A percentile compares a stretch with the other conserved stretches of the same genome.
Evolutionary conservation across 176 grass and related monocot genomes (phyloP).

Genomic region (Aegilops umbellulata): DNA sequence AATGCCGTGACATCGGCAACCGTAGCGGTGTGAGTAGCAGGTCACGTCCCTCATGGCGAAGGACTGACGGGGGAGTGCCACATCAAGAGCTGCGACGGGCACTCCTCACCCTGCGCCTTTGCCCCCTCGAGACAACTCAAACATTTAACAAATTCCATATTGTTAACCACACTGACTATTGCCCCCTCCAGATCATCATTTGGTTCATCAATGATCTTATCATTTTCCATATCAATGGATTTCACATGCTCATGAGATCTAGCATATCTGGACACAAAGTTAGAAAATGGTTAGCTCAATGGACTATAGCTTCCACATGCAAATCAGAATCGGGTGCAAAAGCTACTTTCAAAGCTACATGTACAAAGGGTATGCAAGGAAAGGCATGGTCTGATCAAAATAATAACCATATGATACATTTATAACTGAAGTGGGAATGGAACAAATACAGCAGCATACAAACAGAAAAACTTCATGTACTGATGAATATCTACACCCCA

Average conservation of each 20-base stretch:
- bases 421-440: neutral
- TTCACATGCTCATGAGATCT: conserved; percentile 75
- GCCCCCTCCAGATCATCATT: neutral
- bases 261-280: conserved; percentile 54
- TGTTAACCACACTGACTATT: neutral
- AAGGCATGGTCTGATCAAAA: neutral
- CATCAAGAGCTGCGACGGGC: too few species aligned
- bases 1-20: too few species aligned
- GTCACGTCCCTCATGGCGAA: too few species aligned
- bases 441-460: neutral
- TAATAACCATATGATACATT: neutral
- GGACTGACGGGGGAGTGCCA: too few species aligned
- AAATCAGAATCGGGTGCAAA: neutral
- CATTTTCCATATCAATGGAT: conserved; percentile 70
- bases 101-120: too few species aligned
- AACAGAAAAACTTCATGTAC: neutral
- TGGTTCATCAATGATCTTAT: conserved; percentile 25
- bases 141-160: neutral
- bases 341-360: too few species aligned
- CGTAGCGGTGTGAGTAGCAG: too few species aligned
- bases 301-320: neutral
- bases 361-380: neutral
- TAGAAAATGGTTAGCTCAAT: neutral
- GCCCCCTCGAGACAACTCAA: neutral
- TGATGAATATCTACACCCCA: neutral